Evolutionary conservation across 345 rosid genomes (phyloP), one percentile per base, ranked within the genome.

Genomic region (Aegle marmelos): DNA sequence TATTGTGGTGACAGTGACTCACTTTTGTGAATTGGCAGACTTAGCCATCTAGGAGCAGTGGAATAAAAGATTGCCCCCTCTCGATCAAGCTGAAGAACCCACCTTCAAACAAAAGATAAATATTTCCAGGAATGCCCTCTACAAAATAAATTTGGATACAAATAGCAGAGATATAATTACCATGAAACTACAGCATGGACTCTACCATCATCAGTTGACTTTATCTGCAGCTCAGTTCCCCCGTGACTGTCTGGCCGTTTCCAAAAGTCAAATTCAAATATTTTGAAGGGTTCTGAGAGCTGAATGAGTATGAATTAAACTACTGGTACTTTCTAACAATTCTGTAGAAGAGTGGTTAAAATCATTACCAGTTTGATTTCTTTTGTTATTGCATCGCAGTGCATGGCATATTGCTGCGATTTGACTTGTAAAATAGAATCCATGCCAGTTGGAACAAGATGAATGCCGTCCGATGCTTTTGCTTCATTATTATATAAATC

Each of bases 201-300:
- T 83, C 85, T 90, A 78, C 99, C 99, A 82, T 78, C 79, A 59
- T 45, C 31, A 28, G 72, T 87, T 30, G 94, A 89, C 89, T 91
- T 87, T 76, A 92, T 81, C 72, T 54, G 80, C 77, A 90, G 61
- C 76, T 88, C 81, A 70, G 85, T 81, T 74, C 92, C 89, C 63
- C 95, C 86, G 60, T 78, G 82, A 85, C 93, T 92, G 60, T 85
- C 91, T 73, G 97, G 97, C 80, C 93, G 86, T 91, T 88, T 94
- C 94, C 97, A 91, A 76, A 96, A 94, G 88, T 92, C 97, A 86
- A 96, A 91, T 85, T 91, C 97, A 88, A 94, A 92, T 83, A 91
- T 75, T 85, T 85, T 85, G 90, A 91, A 88, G 73, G 99, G 98
- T 79, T 94, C 91, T 82, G 99, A 96, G 80, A 96, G 84, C 98